Percentiles rank a stretch among this genome's conserved stretches.
Evolutionary conservation across 108 stramenopile genomes (phyloP).

Genomic region (Chaetoceros tenuissimus): DNA sequence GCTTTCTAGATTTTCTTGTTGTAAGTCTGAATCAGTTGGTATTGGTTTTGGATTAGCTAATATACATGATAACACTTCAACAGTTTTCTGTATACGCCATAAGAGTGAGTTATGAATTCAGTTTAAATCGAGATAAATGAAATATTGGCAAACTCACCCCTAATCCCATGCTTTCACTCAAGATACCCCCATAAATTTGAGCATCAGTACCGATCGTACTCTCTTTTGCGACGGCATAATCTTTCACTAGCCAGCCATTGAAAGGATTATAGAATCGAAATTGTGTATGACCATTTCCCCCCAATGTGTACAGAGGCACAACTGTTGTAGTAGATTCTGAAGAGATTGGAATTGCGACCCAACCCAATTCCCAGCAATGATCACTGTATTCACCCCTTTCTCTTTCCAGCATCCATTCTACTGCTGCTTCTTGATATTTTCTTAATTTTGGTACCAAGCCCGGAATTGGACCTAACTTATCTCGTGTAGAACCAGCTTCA

Average conservation of each 20-base stretch:
- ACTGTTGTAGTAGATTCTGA: background rate
- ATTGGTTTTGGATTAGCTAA: slow-evolving; percentile 31
- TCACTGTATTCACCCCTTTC: slow-evolving; percentile 16
- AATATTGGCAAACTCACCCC: slow-evolving; percentile 22
- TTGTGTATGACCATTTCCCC: slow-evolving; percentile 4
- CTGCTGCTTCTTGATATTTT: slow-evolving; percentile 57
- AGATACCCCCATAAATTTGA: slow-evolving; percentile 33
- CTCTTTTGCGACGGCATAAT: slow-evolving; percentile 22
- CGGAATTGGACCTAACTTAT: slow-evolving; percentile 13
- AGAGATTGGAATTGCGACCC: slow-evolving; percentile 27
- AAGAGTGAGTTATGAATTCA: background rate
- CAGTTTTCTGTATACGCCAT: slow-evolving; percentile 4
- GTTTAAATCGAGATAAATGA: too few species aligned
- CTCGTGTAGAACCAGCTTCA: background rate
- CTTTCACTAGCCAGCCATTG: slow-evolving; percentile 30
- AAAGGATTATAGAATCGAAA: slow-evolving; percentile 37
- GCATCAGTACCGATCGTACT: slow-evolving; percentile 11
- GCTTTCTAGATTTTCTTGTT: background rate
- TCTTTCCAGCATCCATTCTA: slow-evolving; percentile 65
- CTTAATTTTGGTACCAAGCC: slow-evolving; percentile 54
- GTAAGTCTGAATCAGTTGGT: background rate
- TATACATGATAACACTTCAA: slow-evolving; percentile 45
- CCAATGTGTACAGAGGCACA: slow-evolving; percentile 16
- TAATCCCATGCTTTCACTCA: slow-evolving; percentile 63
- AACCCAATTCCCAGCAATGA: slow-evolving; percentile 47